Base-by-base conservation (phyloP, 768 basidiomycete species). In the Boletus rubroflammeus region DNA sequence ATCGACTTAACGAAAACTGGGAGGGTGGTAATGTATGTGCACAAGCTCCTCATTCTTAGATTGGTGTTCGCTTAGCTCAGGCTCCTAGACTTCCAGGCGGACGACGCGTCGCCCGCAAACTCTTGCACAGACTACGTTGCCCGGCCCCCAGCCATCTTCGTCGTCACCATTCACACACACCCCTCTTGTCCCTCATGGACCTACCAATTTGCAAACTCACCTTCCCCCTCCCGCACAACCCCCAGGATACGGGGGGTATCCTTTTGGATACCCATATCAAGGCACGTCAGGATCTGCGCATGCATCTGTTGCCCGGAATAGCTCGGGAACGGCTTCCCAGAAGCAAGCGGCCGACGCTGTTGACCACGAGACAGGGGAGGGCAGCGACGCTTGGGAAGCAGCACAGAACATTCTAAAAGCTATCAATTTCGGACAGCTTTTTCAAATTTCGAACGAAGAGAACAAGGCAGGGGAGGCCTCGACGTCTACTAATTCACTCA, bases 61-160 rank as follows among this genome's bases (percentile, higher is more conserved):
- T 35, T 21, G 41, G 21, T 21, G 14, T 50, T 39, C 44, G 41
- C 55, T 68, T 21, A 61, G 40, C 38, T 42, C 34, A 7, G 25
- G 53, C 32, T 47, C 43, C 39, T 55, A 92, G 88, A 88, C 88
- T 19, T 84, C 88, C 17, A 81, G 81, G 52, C 78, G 90, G 32
- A 85, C 89, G 29, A 93, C 90, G 8, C 81, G 90, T 32, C 81
- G 91, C 19, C 90, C 90, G 6, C 89, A 92, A 66, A 87, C 41
- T 42, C 72, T 60, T 54, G 67, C 50, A 19, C 68, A 63, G 56
- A 56, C 61, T 42, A 65, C 54, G 9, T 47, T 75, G 10, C 65
- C 75, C 11, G 65, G 69, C 19, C 50, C 59, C n/a, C 69, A 67
- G 10, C 36, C 58, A 23, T n/a, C 59, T 17, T 50, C 69, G 14